Conservation (phyloP, 352 stramenopile species). For the Globisporangium splendens region DNA sequence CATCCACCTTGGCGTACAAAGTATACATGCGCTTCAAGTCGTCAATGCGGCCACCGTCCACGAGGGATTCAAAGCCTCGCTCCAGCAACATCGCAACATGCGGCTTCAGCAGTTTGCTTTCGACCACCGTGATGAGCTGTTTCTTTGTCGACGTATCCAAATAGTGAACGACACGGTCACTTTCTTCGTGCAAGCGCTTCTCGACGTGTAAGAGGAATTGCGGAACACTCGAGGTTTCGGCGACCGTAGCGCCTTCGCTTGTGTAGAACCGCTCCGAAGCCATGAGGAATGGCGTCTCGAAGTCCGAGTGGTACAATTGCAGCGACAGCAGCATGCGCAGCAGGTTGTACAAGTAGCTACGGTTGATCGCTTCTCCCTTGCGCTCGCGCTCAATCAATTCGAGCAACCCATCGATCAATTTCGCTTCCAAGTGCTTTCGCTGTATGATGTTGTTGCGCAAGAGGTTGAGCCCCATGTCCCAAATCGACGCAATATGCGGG, state of each 20-base stretch:
- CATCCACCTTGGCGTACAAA: constrained; percentile 73
- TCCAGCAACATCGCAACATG: constrained; percentile 83
- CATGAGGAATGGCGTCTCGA: constrained; percentile 85
- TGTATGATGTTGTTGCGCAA: constrained; percentile 58
- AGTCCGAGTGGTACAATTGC: constrained; percentile 80
- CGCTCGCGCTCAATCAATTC: constrained; percentile 87
- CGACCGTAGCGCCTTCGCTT: constrained; percentile 58
- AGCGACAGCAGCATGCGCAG: constrained; percentile 84
- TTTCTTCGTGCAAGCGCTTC: constrained; percentile 80
- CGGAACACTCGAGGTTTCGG: constrained; percentile 65
- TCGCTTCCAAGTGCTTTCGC: constrained; percentile 51
- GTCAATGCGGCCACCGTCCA: constrained; percentile 75
- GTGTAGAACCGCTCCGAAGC: constrained; percentile 87
- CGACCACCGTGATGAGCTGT: constrained; percentile 66
- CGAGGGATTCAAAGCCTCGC: constrained; percentile 83
- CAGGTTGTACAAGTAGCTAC: constrained; percentile 75
- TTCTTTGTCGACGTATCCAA: constrained; percentile 74
- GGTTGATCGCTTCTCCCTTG: constrained; percentile 83
- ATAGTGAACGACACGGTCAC: constrained; percentile 68
- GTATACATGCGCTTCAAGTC: constrained; percentile 88
- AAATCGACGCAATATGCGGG: constrained; percentile 83
- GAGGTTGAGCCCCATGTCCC: constrained; percentile 87
- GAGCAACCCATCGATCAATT: constrained; percentile 72
- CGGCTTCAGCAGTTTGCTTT: constrained; percentile 80
- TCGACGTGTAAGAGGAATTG: constrained; percentile 89